Evolutionary conservation across 2,329 filamentous ascomycete species (phyloP), one percentile per base, ranked within the genome.

Genomic region (Karstenula rhodostoma): DNA sequence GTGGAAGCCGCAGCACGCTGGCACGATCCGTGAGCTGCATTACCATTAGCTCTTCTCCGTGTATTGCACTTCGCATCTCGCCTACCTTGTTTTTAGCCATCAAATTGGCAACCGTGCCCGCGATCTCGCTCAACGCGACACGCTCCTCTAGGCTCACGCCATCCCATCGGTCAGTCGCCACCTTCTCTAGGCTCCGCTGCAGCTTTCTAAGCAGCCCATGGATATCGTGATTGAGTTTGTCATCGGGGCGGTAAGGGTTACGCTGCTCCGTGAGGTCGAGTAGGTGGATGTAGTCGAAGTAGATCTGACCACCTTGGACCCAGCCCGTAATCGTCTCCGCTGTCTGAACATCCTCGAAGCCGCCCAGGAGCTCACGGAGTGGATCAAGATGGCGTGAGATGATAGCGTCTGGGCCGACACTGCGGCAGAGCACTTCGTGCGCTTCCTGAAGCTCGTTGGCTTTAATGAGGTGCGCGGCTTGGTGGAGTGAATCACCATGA

Each of bases 51-150:
- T 6, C 57, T n/a, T 73, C 72, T 43, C 19, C 32, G 22, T 77
- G 53, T 17, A 46, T 35, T 27, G n/a, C 27, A 48, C 33, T 47
- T 52, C 7, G 46, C 27, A 17, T n/a, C 42, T 23, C 42, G 63
- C 72, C 40, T 71, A 75, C 80, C 67, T 70, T 69, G 44, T 78
- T 71, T 65, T 73, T 71, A 2, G 88, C 81, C 60, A 90, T 86
- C 73, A 88, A 85, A 63, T 86, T 85, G 10, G 90, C 91, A 61
- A 94, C 87, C 48, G 89, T 84, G 56, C 87, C 87, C 49, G 90
- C 90, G 85, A 97, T 96, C 72, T 96, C 93, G 65, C 90, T 89
- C 56, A 94, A 84, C 0, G 93, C 92, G 44, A 94, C 92, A 56
- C 87, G 78, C 59, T 85, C 82, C 56, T 81, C 79, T 7, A 87